These are phyloP conservation scores for Penicillium mononematosum DNA, from an alignment of 495 filamentous ascomycete species.

Conservation along the genomic window DNA sequence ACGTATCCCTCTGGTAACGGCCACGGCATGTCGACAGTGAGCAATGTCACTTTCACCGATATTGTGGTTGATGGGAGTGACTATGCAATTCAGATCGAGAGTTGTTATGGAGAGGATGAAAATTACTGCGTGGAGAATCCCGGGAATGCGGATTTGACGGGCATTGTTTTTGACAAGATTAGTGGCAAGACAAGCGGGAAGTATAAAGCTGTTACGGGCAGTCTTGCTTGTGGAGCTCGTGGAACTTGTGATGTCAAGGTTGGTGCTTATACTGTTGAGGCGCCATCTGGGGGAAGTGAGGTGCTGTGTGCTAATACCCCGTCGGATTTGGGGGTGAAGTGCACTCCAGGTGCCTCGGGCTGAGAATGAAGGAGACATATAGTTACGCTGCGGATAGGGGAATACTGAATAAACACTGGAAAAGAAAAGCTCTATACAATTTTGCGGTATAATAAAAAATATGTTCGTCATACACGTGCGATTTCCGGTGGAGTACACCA, in stretches of 20 bases:
- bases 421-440: slow-evolving; percentile 10
- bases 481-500: neutral
- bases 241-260: slow-evolving; percentile 42
- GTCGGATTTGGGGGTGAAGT: slow-evolving; percentile 34
- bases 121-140: slow-evolving; percentile 41
- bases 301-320: slow-evolving; percentile 45
- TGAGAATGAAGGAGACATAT: neutral
- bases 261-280: slow-evolving; percentile 31
- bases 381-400: neutral
- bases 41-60: slow-evolving; percentile 43
- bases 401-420: neutral
- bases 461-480: slow-evolving; percentile 24
- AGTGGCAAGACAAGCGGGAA: slow-evolving; percentile 40
- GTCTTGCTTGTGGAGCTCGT: slow-evolving; percentile 40
- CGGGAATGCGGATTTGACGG: slow-evolving; percentile 35
- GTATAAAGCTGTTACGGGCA: slow-evolving; percentile 39
- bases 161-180: slow-evolving; percentile 37
- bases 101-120: slow-evolving; percentile 44
- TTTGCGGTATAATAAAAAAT: slow-evolving; percentile 23
- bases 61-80: slow-evolving; percentile 40
- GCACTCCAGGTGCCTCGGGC: slow-evolving; percentile 41
- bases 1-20: slow-evolving; percentile 39
- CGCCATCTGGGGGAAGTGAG: slow-evolving; percentile 34
- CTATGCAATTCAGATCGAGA: slow-evolving; percentile 51
- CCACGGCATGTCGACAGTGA: slow-evolving; percentile 38